phyloP scores from a whole-genome alignment of 1,284 basidiomycete species.

The Gomphus sp. region DNA sequence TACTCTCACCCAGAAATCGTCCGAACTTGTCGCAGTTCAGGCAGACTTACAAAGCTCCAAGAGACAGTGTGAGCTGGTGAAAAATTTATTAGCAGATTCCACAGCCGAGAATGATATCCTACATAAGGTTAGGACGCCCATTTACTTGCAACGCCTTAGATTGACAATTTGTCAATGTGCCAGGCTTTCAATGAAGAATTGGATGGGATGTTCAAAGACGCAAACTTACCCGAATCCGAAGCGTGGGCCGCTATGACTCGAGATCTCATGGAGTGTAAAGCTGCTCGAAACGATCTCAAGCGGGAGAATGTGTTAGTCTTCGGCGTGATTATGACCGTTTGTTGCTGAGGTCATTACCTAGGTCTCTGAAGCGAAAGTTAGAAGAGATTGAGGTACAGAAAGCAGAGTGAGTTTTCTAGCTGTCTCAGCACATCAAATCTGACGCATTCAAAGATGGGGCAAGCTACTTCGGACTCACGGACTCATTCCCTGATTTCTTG shows the following conservation, averaged over 20 bases:
- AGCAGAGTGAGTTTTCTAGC: slow-evolving; percentile 55
- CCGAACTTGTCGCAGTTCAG: slow-evolving; percentile 50
- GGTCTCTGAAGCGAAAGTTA: slow-evolving; percentile 61
- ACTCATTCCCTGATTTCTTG: slow-evolving; percentile 29
- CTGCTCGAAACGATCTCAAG: slow-evolving; percentile 57
- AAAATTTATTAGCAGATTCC: slow-evolving; percentile 62
- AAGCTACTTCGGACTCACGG: slow-evolving; percentile 55
- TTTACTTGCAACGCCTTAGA: slow-evolving; percentile 5
- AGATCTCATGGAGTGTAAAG: slow-evolving; percentile 68
- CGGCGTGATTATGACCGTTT: background rate
- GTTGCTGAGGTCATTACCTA: slow-evolving; percentile 21
- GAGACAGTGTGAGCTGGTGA: slow-evolving; percentile 69
- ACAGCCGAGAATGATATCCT: slow-evolving; percentile 85
- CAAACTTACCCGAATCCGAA: slow-evolving; percentile 66
- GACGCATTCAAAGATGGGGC: slow-evolving; percentile 42
- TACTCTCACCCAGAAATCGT: slow-evolving; percentile 32
- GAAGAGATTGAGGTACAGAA: slow-evolving; percentile 65
- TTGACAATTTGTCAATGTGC: slow-evolving; percentile 5
- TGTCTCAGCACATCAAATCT: background rate
- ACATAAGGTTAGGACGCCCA: slow-evolving; percentile 61
- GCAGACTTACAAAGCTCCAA: slow-evolving; percentile 59
- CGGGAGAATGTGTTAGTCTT: slow-evolving; percentile 69
- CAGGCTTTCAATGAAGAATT: slow-evolving; percentile 90
- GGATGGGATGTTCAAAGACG: slow-evolving; percentile 79
- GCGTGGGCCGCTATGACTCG: slow-evolving; percentile 66